phyloP scores from a whole-genome alignment of 2,329 filamentous ascomycete species.

The Neurospora sp. region DNA sequence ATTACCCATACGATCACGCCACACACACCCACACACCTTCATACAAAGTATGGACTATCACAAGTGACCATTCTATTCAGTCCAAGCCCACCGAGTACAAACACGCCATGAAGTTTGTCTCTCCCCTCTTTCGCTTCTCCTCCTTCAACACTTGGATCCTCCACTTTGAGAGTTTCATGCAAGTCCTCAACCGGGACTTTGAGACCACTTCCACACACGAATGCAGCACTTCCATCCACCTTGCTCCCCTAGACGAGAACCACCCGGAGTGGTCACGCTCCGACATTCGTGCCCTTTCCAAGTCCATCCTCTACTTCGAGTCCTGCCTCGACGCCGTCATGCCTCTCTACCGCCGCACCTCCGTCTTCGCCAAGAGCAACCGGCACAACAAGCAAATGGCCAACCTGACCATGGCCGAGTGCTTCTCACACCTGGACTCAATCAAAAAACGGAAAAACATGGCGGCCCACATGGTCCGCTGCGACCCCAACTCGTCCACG shows the following conservation, averaged over 20 bases:
- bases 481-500: slow-evolving; percentile 11
- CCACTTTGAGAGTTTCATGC: slow-evolving; percentile 5
- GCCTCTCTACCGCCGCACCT: slow-evolving; percentile 14
- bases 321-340: slow-evolving; percentile 17
- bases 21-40: background rate
- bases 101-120: slow-evolving; percentile 17
- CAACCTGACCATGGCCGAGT: slow-evolving; percentile 6
- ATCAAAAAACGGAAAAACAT: background rate
- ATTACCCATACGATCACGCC: slow-evolving; percentile 8
- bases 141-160: slow-evolving; percentile 10
- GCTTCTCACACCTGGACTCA: slow-evolving; percentile 8
- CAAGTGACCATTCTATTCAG: slow-evolving; percentile 12
- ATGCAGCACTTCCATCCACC: slow-evolving; percentile 17
- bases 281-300: slow-evolving; percentile 11
- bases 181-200: slow-evolving; percentile 14
- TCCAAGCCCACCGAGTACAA: slow-evolving; percentile 12
- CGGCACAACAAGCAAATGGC: slow-evolving; percentile 15
- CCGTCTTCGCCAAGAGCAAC: slow-evolving; percentile 18
- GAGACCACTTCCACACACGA: slow-evolving; percentile 15
- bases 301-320: slow-evolving; percentile 17
- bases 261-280: background rate
- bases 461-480: slow-evolving; percentile 15
- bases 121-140: slow-evolving; percentile 15
- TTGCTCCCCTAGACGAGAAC: slow-evolving; percentile 14
- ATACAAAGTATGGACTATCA: slow-evolving; percentile 13